Percentiles rank a stretch among this genome's conserved stretches.
These are phyloP conservation scores for Mycena polygramma DNA, from an alignment of 768 basidiomycete genomes.

Conservation along the genomic window DNA sequence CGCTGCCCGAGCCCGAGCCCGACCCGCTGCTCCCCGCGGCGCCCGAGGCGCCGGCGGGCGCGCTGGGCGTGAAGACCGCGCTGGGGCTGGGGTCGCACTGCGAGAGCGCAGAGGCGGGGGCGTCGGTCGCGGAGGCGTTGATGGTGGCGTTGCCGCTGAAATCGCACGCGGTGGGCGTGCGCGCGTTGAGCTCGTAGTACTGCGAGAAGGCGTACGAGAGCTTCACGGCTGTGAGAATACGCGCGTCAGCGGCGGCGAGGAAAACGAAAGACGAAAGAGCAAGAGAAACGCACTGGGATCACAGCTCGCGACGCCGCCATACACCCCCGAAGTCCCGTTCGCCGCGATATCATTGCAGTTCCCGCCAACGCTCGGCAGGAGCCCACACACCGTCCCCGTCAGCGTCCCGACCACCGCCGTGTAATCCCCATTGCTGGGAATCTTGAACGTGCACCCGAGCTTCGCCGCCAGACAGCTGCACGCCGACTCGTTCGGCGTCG, in stretches of 20 bases:
- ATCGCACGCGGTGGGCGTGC: constrained; percentile 26
- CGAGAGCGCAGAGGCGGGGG: constrained; percentile 8
- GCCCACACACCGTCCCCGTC: constrained; percentile 79
- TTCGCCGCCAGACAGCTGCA: constrained; percentile 80
- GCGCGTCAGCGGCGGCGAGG: background rate
- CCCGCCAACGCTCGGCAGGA: constrained; percentile 71
- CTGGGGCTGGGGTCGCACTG: constrained; percentile 27
- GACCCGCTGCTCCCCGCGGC: background rate
- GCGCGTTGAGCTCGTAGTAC: constrained; percentile 32
- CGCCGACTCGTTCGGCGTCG: constrained; percentile 83
- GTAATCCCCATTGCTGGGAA: constrained; percentile 70
- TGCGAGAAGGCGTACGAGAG: constrained; percentile 38
- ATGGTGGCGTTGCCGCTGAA: constrained; percentile 34
- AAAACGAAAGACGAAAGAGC: background rate
- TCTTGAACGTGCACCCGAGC: constrained; percentile 80
- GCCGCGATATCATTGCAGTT: constrained; percentile 78
- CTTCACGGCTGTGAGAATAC: constrained; percentile 11
- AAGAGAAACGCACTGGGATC: constrained; percentile 72
- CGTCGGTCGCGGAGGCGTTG: background rate
- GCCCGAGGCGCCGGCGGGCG: constrained; percentile 1
- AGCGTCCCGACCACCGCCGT: constrained; percentile 70
- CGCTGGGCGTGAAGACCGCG: constrained; percentile 32
- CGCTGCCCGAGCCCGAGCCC: background rate
- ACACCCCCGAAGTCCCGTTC: constrained; percentile 79
- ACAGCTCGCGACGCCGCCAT: constrained; percentile 82